Evolutionary conservation across 805 yeast species (phyloP).

Genomic region (Candida railenensis): DNA sequence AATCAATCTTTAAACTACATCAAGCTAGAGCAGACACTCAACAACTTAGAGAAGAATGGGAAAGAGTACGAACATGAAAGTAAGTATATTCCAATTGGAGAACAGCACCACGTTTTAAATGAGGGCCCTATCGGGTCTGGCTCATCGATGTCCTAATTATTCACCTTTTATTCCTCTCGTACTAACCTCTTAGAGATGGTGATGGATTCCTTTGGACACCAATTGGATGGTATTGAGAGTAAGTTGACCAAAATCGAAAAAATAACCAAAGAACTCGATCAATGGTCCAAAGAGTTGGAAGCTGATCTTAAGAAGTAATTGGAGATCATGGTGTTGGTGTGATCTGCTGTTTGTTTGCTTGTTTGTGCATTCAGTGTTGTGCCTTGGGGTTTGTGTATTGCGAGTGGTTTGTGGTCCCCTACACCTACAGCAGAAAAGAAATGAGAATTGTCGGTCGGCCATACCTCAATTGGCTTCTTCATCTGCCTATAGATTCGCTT

Average conservation of each 20-base stretch:
- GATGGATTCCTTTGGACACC: slow-evolving; percentile 6
- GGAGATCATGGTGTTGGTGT: too few species aligned
- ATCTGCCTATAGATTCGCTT: too few species aligned
- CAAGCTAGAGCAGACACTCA: slow-evolving; percentile 38
- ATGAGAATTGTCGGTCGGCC: too few species aligned
- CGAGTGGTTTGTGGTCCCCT: neutral
- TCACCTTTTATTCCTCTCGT: neutral
- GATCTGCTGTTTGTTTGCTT: neutral
- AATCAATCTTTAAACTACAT: slow-evolving; percentile 53
- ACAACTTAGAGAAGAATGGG: slow-evolving; percentile 43
- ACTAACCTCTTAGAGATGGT: neutral
- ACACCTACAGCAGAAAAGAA: too few species aligned
- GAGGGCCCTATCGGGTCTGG: neutral
- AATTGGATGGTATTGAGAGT: slow-evolving; percentile 27
- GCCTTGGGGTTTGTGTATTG: too few species aligned
- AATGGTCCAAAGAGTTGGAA: slow-evolving; percentile 57
- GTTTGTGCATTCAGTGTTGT: neutral
- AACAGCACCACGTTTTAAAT: neutral
- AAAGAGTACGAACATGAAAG: slow-evolving; percentile 24
- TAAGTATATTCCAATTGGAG: slow-evolving; percentile 12
- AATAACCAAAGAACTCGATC: slow-evolving; percentile 57
- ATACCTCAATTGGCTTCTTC: too few species aligned
- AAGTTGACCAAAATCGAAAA: slow-evolving; percentile 42
- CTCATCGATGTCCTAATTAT: too few species aligned
- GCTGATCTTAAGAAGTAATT: slow-evolving; percentile 26